Percentiles rank a stretch among this genome's conserved stretches.
phyloP scores from a whole-genome alignment of 352 stramenopile genomes.

The Globisporangium polare region DNA sequence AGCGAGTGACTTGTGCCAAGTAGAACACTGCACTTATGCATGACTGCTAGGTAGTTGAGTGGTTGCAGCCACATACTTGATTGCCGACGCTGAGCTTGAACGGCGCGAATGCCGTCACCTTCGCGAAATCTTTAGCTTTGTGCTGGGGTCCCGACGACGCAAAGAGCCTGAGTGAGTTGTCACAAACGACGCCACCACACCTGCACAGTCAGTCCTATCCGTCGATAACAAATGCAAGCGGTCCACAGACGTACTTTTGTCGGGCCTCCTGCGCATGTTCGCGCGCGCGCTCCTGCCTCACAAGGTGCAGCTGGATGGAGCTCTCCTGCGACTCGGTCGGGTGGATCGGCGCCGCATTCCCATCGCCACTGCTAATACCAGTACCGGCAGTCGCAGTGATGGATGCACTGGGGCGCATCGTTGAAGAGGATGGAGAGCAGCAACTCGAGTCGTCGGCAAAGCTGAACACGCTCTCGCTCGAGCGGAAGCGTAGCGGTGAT shows the following conservation, averaged over 20 bases:
- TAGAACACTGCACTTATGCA: neutral
- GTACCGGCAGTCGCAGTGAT: constrained; percentile 11
- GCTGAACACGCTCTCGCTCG: neutral
- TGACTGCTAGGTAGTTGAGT: neutral
- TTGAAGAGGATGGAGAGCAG: neutral
- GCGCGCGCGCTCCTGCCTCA: constrained; percentile 46
- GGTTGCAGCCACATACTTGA: constrained; percentile 17
- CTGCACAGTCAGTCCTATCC: neutral
- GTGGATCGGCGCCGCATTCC: constrained; percentile 20
- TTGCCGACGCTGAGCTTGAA: constrained; percentile 70
- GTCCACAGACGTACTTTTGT: constrained; percentile 27
- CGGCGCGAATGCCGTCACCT: constrained; percentile 40
- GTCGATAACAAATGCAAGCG: neutral
- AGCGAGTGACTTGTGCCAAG: neutral
- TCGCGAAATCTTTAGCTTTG: constrained; percentile 48
- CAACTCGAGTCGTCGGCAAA: neutral
- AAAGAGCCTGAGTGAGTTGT: constrained; percentile 24
- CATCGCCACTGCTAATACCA: too few species aligned
- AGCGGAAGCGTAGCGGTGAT: constrained; percentile 4
- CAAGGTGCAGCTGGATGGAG: constrained; percentile 57
- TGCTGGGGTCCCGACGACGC: constrained; percentile 14
- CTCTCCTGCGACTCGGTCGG: constrained; percentile 55
- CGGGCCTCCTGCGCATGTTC: constrained; percentile 32
- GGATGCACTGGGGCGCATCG: neutral
- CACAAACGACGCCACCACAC: neutral